Evolutionary conservation across 2,329 filamentous ascomycete genomes (phyloP), one percentile per base, ranked within the genome.

Genomic region (Penicillium sp.): DNA sequence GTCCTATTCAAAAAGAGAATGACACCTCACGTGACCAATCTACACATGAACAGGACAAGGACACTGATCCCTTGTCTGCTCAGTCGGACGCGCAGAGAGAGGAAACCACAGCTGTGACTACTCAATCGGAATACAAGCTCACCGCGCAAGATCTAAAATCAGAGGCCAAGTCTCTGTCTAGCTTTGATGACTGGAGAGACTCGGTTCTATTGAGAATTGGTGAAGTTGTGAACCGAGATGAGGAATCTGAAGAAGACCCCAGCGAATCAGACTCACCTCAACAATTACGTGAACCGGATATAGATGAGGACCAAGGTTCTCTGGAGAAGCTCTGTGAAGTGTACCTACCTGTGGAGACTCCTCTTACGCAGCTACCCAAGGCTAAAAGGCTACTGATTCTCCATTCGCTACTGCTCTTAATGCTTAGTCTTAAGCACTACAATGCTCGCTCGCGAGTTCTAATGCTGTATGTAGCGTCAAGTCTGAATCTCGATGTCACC

Each of bases 381-480:
- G 59, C 64, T 22, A 78, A 76, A 57, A 73, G 76, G 8, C 69
- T 87, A 2, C 72, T 89, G 6, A 75, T 94, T 6, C 70, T 94
- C 7, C 84, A 93, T 59, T 79, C 82, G 0, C 72, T 88, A 34
- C 72, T 94, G 1, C 72, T 95, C 3, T 73, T 93, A 24, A 62
- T 89, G 6, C 71, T 95, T 2, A 89, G 86, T 2, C 71, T 94
- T 12, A 83, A 93, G 61, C 80, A 86, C 55, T 95, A 93, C 67
- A 80, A 77, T 37, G 80, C 85, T 4, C 83, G 87, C 60, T 85
- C 87, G 3, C 80, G 87, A 12, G 75, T 87, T 2, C 71, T 93
- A 17, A 75, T 95, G 45, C 71, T 88, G 15, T 77, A 85, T 56
- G 66, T 91, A 34, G 76, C 85, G 2, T 84, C 83, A 1, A 87